Evolutionary conservation across 139 green algal species (phyloP), one percentile per base, ranked within the genome.

Genomic region (Picochlorum sp.): DNA sequence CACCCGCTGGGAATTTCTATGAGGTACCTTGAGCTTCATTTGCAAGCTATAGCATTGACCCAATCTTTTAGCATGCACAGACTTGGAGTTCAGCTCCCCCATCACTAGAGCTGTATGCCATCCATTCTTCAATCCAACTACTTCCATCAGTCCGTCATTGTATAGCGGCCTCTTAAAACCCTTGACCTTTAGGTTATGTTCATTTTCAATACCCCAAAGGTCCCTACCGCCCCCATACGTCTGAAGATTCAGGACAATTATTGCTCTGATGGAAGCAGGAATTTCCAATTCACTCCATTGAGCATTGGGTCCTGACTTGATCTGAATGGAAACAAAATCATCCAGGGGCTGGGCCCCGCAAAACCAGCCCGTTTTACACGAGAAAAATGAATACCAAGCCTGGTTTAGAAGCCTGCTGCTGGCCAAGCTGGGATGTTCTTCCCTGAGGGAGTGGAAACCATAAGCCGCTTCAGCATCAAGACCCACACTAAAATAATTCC

Each of bases 401-500:
- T 91, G 80, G 63, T 94, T 94, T 49, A 70, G 59, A 6, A 78
- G 1, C 7, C 81, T 62, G 16, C 35, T 49, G 40, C 54, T 59
- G 14, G 73, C 65, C 0, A 66, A 64, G 67, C 69, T 73, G 2
- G 85, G 74, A 39, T 73, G 63, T 4, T 50, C 28, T 61, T 94
- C 86, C 1, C 86, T 66, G 68, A 91, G 53, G 6, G 67, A 47
- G 71, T 94, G 86, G 74, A 94, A 94, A 45, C 70, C 73, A 57
- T 85, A 83, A 10, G 86, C 83, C 0, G 86, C 76, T 61, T 81
- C 65, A 0, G 86, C 86, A 58, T 94, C 86, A 61, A 87, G 58
- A 7, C 86, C 86, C 3, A 93, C 32, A 52, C 63, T 79, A 20
- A 90, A 76, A 77, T 93, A 93, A 73, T 93, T 93, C 74, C 77